Conservation (phyloP, 2,329 filamentous ascomycete species). For the Aureobasidium sp. region DNA sequence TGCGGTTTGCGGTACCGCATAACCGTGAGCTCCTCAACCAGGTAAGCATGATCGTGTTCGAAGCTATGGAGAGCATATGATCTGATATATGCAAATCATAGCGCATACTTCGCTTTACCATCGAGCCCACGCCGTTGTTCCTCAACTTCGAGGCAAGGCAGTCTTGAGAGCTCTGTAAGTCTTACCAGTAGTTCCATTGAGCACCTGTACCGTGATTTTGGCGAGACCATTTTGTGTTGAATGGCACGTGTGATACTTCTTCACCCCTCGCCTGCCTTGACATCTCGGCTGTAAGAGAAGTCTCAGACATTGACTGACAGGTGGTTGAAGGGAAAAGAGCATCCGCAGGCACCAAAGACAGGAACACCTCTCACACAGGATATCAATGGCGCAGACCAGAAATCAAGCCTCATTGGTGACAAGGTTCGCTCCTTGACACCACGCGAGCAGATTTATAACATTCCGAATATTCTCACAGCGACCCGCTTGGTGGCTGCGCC, state of each 20-base stretch:
- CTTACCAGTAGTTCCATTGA: neutral
- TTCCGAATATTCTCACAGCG: constrained; percentile 91
- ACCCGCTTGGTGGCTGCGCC: constrained; percentile 79
- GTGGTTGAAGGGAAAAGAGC: neutral
- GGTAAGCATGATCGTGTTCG: neutral
- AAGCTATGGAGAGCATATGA: neutral
- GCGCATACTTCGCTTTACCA: neutral
- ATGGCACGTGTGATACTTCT: neutral
- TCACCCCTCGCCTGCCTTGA: neutral
- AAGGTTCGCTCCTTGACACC: constrained; percentile 31
- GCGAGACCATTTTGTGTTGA: neutral
- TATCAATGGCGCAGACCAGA: constrained; percentile 24
- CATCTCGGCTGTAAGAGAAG: too few relatives aligned
- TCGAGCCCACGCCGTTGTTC: neutral
- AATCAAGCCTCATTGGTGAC: constrained; percentile 24
- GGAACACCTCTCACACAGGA: constrained; percentile 21
- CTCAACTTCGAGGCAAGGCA: neutral
- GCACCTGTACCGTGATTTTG: neutral
- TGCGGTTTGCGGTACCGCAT: neutral
- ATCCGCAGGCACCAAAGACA: neutral
- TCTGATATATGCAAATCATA: neutral
- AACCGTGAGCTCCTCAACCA: neutral
- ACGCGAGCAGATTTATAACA: constrained; percentile 90
- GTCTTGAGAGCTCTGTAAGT: neutral
- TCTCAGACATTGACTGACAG: neutral